Evolutionary conservation across 257 asterid species (phyloP).

Genomic region (Datura wrightii): DNA sequence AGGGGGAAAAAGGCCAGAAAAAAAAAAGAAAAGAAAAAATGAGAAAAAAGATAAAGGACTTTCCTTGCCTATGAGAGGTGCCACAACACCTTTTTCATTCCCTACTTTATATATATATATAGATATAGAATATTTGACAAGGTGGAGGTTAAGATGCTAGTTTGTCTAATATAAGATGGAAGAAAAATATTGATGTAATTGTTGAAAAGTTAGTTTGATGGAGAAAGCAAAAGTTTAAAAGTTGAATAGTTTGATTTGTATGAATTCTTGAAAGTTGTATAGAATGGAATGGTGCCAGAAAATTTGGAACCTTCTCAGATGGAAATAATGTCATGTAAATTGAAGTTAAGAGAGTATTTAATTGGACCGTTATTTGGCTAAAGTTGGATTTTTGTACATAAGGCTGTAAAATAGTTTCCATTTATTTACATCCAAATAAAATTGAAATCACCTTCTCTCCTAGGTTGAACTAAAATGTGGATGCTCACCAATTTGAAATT

Average conservation of each 20-base stretch:
- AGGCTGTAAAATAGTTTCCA: background rate
- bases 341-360: background rate
- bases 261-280: slow-evolving; percentile 6
- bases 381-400: background rate
- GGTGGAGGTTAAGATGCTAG: background rate
- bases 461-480: background rate
- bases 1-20: background rate
- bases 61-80: background rate
- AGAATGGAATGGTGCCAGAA: background rate
- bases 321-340: background rate
- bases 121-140: background rate
- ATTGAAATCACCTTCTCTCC: background rate
- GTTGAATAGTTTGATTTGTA: background rate
- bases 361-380: background rate
- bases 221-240: background rate
- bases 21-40: too few species aligned
- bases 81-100: background rate
- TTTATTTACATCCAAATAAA: background rate
- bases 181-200: background rate
- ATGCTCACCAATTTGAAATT: background rate
- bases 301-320: background rate
- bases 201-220: background rate
- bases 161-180: background rate
- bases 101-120: background rate
- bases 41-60: background rate